Percentiles rank a stretch among this genome's conserved stretches.
Conservation (phyloP, 2,329 filamentous ascomycete species). For the Claviceps cyperi region DNA sequence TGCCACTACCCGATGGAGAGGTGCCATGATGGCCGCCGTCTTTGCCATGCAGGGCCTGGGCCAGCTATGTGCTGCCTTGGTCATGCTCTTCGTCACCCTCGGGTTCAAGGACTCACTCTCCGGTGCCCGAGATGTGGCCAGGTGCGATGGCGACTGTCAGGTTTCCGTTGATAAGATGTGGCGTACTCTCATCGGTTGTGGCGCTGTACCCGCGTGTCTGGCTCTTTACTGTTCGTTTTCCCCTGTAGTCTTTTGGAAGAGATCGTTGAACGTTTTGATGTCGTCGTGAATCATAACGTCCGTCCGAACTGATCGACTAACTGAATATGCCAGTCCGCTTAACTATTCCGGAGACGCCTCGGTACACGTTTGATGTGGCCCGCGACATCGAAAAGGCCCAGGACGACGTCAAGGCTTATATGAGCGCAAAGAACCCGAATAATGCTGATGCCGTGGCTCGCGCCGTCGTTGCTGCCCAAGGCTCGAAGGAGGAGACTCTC, state of each 20-base stretch:
- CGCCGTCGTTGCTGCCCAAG: slow-evolving; percentile 35
- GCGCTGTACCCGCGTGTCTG: slow-evolving; percentile 64
- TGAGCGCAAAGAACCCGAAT: slow-evolving; percentile 47
- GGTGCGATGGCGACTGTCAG: slow-evolving; percentile 33
- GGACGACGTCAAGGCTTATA: slow-evolving; percentile 62
- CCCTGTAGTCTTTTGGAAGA: background rate
- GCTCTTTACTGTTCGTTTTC: slow-evolving; percentile 52
- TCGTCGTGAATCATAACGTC: background rate
- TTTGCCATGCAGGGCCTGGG: slow-evolving; percentile 82
- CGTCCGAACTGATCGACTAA: background rate
- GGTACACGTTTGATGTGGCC: slow-evolving; percentile 73
- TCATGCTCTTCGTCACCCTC: slow-evolving; percentile 60
- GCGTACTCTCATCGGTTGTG: slow-evolving; percentile 67
- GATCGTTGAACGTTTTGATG: background rate
- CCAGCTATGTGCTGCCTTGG: slow-evolving; percentile 59
- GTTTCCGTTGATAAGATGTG: slow-evolving; percentile 69
- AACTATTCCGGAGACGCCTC: slow-evolving; percentile 76
- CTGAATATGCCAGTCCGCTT: slow-evolving; percentile 35
- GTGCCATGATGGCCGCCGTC: slow-evolving; percentile 75
- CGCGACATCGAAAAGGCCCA: slow-evolving; percentile 61
- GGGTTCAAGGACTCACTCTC: slow-evolving; percentile 53
- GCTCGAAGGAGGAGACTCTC: slow-evolving; percentile 36
- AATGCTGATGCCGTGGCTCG: slow-evolving; percentile 52
- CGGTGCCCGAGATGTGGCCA: slow-evolving; percentile 31
- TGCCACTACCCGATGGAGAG: slow-evolving; percentile 71